Evolutionary conservation across 768 basidiomycete species (phyloP), one percentile per base, ranked within the genome.

Genomic region (Leucogyrophana mollusca): DNA sequence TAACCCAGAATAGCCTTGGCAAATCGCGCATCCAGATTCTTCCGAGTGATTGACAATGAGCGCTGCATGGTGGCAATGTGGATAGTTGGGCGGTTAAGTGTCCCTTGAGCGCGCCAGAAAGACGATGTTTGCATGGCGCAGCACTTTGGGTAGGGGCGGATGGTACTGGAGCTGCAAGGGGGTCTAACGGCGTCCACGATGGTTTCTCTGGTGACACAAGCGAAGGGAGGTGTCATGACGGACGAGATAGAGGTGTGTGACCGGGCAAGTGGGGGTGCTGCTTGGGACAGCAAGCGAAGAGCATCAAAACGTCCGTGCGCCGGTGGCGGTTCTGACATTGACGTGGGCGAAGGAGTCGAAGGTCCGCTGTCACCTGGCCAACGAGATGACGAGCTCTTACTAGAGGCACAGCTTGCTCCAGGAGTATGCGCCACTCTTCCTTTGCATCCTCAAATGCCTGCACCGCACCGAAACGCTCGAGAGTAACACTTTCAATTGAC

Each of bases 1-100:
- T 98, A 95, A 3, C 83, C 78, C 72, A 90, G 85, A 36, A 99
- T 90, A 3, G 90, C 87, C 33, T 77, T 73, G 1, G 95, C 95
- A 59, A 95, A 86, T 63, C 94, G 87, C 18, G 82, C 82, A 65
- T 99, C 94, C 53, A 96, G 69, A 53, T 92, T 76, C 72, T 95
- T 95, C 69, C 38, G 86, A 10, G 87, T 87, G 43, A 88, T 78
- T 18, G 88, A 90, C 27, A 81, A 73, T 17, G 85, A 85, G 48
- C 86, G 79, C 57, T 84, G 82, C 60, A 77, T 73, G 4, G 78
- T 78, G 40, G 83, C 75, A 60, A 90, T 86, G 65, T 82, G 78
- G 56, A 90, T 86, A 4, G 79, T 77, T 1, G 88, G 88, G 25
- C 64, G 64, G 44, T 65, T 53, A 44, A 40, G 59, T 4, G 55